A percentile compares a stretch with the other conserved stretches of the same genome.
These are phyloP conservation scores for Solanum sitiens DNA, from an alignment of 257 asterid species.

Conservation along the genomic window DNA sequence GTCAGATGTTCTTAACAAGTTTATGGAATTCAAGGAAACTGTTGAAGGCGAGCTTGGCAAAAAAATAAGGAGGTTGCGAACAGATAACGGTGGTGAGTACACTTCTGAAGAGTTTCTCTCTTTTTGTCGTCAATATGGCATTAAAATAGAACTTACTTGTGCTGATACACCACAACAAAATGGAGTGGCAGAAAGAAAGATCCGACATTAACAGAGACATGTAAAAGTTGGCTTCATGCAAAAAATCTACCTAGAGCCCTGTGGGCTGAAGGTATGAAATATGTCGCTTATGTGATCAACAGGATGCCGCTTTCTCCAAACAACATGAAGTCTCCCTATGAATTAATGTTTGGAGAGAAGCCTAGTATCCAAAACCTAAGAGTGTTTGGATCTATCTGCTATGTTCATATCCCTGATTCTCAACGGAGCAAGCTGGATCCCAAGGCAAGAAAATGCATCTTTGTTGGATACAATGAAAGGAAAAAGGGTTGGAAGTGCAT, in stretches of 20 bases:
- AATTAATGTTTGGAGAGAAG: background rate
- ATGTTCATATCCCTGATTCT: background rate
- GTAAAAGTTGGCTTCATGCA: background rate
- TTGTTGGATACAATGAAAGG: background rate
- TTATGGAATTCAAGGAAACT: background rate
- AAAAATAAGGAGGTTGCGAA: background rate
- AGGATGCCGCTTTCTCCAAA: background rate
- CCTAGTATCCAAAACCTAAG: background rate
- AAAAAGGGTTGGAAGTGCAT: background rate
- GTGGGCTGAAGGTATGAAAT: background rate
- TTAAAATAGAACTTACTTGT: background rate
- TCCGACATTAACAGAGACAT: too few relatives aligned
- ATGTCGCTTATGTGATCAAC: background rate
- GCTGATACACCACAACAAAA: background rate
- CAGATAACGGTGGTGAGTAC: background rate
- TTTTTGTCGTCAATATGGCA: background rate
- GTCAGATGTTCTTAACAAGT: background rate
- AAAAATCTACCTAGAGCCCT: background rate
- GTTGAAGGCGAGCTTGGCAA: background rate
- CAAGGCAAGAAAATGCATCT: background rate
- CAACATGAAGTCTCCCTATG: background rate
- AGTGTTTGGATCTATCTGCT: background rate
- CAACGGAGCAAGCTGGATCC: background rate
- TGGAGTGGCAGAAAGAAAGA: background rate
- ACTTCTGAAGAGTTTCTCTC: background rate